Evolutionary conservation across 805 yeast genomes (phyloP), one percentile per base, ranked within the genome.

Genomic region (Candida namnaoensis): DNA sequence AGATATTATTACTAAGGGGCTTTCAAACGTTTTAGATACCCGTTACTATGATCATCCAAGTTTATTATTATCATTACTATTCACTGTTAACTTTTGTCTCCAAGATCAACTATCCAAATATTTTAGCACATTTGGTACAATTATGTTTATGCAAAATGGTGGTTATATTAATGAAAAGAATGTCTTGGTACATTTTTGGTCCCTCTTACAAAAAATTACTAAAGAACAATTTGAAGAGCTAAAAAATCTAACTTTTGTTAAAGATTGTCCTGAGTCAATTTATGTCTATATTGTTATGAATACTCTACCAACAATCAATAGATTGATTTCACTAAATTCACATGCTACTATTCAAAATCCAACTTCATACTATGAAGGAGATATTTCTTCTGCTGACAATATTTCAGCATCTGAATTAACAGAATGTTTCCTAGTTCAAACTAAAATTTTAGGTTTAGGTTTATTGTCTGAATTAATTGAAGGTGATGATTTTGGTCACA

Each of bases 101-200:
- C 53, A 61, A 4, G 62, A 60, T 41, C 56, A 67, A 1, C 57
- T 55, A 8, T 51, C 54, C 13, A 67, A 57, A 34, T 57, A 53
- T 32, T 35, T 63, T 5, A 58, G 65, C 35, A 64, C 69, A 1
- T 42, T 66, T n/a, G 66, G 64, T 28, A 64, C 62, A 2, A 64
- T 78, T 24, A 54, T 71, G n/a, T 68, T 80, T 37, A 61, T 78
- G 42, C 80, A 79, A 50, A 53, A 62, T 35, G 74, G 72, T 8
- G 79, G 80, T 5, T 70, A 69, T 42, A 51, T 58, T 3, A 50
- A 47, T 5, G 51, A 70, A 37, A 59, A 58, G 35, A 56, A 61
- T 5, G 35, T 50, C 36, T 30, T 56, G 45, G 10, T 56, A 46
- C 47, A 54, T 47, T 60, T 56, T 45, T 51, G 61, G 43, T 47